Conservation (phyloP, 176 grass and related monocot species). For the Leersia perrieri region DNA sequence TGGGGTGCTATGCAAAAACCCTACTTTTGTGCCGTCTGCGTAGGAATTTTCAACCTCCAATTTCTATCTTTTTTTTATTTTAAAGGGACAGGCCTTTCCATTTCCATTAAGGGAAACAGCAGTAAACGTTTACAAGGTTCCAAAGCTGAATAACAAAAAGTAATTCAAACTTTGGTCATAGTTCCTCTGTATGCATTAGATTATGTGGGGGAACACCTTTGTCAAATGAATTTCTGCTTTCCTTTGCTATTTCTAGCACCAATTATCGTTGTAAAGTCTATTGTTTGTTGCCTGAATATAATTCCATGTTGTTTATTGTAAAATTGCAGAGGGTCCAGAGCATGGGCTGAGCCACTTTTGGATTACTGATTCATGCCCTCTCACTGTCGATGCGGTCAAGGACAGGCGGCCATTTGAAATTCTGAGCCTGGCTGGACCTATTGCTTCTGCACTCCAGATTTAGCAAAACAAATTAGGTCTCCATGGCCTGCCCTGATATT, state of each 20-base stretch:
- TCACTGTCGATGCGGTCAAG: slow-evolving; percentile 65
- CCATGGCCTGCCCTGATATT: not conserved
- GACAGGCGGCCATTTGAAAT: slow-evolving; percentile 77
- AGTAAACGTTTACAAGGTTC: no score
- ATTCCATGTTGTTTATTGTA: not conserved
- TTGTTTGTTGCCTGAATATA: not conserved
- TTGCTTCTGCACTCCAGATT: slow-evolving; percentile 80
- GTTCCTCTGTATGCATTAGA: slow-evolving; percentile 8
- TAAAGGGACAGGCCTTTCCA: no score
- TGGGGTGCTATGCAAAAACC: not conserved
- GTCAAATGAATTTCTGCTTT: not conserved
- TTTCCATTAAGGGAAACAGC: no score
- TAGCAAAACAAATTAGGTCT: slow-evolving; percentile 37
- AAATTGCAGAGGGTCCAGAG: slow-evolving; percentile 56
- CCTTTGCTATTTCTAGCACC: not conserved
- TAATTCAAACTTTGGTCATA: not conserved
- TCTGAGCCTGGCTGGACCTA: slow-evolving; percentile 76
- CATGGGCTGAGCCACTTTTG: slow-evolving; percentile 80
- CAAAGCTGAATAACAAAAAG: no score
- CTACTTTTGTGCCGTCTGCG: not conserved
- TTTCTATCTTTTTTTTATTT: no score
- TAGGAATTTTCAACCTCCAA: slow-evolving; percentile 5
- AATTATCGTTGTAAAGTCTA: not conserved
- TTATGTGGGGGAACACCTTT: not conserved
- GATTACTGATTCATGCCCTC: slow-evolving; percentile 93